Evolutionary conservation across 78 protist species (phyloP), one percentile per base, ranked within the genome.

Genomic region (Chrysochromulina parva): DNA sequence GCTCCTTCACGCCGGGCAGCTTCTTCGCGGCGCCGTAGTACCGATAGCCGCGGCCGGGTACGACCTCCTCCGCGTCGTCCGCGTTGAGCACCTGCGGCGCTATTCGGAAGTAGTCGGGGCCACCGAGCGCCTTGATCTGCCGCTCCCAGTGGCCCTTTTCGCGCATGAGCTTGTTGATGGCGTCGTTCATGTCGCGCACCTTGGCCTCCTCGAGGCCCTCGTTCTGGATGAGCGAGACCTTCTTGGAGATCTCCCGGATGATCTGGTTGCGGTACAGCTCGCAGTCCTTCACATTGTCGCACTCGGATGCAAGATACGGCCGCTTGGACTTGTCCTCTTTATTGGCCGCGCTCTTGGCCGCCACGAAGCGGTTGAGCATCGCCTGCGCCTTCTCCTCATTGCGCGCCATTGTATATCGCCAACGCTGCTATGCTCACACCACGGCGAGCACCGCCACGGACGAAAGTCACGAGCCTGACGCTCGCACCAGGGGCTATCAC

Each of bases 21-120:
- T 97, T 94, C 52, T 74, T 86, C 38, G 99, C 99, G 28, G 97
- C 99, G n/a, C 99, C 99, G 55, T 95, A 98, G 90, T 98, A 98
- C 76, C 92, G 54, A 47, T 81, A 66, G 17, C 73, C 22, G 1
- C 14, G 26, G 22, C 92, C 94, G 20, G 89, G 91, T 7, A 80
- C 89, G 53, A 38, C 88, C 38, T 52, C 26, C 28, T 71, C 22
- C 50, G 50, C 7, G 69, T 48, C 10, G 74, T 62, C 7, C 3
- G 88, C 52, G 6, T 0, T 62, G 7, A 55, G 7, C 10, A 6
- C 7, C 62, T 3, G 10, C 58, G 76, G 76, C 6, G 90, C 50
- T 3, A 59, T 6, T 2, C n/a, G 11, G 80, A 81, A 74, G 81
- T 9, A 22, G 28, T 1, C 24, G 24, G 55, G 55, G 28, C 99